These are phyloP conservation scores for Fomitopsis serialis DNA, from an alignment of 768 basidiomycete genomes.

Conservation along the genomic window DNA sequence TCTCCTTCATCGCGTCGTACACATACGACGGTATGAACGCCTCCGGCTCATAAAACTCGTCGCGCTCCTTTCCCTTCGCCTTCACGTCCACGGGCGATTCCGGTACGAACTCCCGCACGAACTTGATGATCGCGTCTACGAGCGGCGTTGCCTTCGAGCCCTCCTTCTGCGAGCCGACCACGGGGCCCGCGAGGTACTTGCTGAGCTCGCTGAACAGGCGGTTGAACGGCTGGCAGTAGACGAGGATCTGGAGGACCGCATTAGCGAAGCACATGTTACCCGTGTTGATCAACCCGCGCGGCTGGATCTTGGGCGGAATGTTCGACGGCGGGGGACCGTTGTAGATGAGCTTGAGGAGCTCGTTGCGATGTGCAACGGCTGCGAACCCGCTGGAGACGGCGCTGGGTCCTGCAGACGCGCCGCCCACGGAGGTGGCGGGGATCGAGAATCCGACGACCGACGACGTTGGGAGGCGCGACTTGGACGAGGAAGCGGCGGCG, in stretches of 20 bases:
- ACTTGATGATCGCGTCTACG: conserved; percentile 63
- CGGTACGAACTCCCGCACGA: conserved; percentile 69
- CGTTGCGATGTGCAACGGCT: conserved; percentile 32
- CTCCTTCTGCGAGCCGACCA: conserved; percentile 24
- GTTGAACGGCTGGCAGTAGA: conserved; percentile 87
- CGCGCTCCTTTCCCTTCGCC: conserved; percentile 38
- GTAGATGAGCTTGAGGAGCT: conserved; percentile 51
- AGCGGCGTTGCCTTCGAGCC: conserved; percentile 42
- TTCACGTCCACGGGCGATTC: conserved; percentile 26
- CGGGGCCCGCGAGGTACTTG: conserved; percentile 37
- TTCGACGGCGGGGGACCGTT: conserved; percentile 25
- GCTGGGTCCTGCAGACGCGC: conserved; percentile 19
- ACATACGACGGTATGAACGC: conserved; percentile 83
- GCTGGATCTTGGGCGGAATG: conserved; percentile 35
- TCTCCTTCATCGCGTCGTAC: conserved; percentile 91
- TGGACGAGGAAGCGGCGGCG: conserved; percentile 33
- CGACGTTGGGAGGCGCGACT: conserved; percentile 56
- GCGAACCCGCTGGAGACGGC: conserved; percentile 14
- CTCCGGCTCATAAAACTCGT: conserved; percentile 49
- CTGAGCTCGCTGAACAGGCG: conserved; percentile 70
- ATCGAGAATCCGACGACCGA: conserved; percentile 72
- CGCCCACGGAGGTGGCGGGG: conserved; percentile 37
- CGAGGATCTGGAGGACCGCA: conserved; percentile 83
- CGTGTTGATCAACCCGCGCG: conserved; percentile 85
- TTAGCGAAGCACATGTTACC: conserved; percentile 99